Percentiles rank a stretch among this genome's conserved stretches.
phyloP scores from a whole-genome alignment of 805 yeast genomes.

The Spencermartinsiella europaea region DNA sequence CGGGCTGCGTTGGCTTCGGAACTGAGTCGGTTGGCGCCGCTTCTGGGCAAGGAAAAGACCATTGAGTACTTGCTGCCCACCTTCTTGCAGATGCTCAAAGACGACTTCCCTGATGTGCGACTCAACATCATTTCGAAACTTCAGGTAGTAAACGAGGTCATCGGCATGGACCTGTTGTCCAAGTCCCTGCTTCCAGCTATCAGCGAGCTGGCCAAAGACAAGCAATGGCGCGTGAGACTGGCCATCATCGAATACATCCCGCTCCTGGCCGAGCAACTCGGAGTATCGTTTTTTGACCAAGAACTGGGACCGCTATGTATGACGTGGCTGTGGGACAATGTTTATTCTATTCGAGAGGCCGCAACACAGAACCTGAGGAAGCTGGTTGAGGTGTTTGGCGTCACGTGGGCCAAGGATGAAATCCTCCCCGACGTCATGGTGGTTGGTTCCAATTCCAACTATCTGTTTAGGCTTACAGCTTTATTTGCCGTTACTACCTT shows the following conservation, averaged over 20 bases:
- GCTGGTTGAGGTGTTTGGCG: constrained; percentile 82
- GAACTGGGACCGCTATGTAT: constrained; percentile 85
- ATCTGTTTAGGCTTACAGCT: constrained; percentile 88
- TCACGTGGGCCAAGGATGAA: constrained; percentile 86
- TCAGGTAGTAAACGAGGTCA: constrained; percentile 86
- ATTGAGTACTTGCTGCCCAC: constrained; percentile 80
- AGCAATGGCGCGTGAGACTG: constrained; percentile 95
- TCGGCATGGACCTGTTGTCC: constrained; percentile 83
- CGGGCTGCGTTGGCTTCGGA: constrained; percentile 89
- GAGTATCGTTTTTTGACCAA: constrained; percentile 87
- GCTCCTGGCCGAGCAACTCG: constrained; percentile 86
- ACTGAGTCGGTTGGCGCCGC: constrained; percentile 79
- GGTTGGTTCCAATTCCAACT: constrained; percentile 55
- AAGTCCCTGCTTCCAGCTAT: constrained; percentile 92
- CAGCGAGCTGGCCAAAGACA: constrained; percentile 91
- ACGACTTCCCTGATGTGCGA: constrained; percentile 94
- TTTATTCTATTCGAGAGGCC: constrained; percentile 92
- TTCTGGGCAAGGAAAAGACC: constrained; percentile 78
- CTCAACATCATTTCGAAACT: constrained; percentile 89
- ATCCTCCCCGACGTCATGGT: constrained; percentile 70
- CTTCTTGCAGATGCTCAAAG: constrained; percentile 88
- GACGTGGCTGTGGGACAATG: constrained; percentile 99
- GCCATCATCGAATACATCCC: constrained; percentile 98
- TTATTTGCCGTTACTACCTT: constrained; percentile 81
- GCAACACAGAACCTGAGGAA: constrained; percentile 81